Percentiles rank a stretch among this genome's conserved stretches.
phyloP scores from a whole-genome alignment of 495 filamentous ascomycete genomes.

The Xylaria flabelliformis region DNA sequence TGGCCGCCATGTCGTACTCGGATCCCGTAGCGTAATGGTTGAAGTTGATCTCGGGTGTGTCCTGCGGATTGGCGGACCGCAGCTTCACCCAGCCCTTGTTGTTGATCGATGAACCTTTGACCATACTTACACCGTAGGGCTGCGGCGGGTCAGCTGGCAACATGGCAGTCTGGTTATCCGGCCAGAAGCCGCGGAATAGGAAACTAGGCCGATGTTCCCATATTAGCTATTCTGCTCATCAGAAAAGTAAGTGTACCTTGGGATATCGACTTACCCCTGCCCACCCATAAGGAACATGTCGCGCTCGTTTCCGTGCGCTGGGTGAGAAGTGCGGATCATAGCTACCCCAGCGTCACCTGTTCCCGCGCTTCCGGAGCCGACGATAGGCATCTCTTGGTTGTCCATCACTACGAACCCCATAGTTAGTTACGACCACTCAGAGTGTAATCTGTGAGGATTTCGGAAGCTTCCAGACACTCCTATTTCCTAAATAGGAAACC shows the following conservation, averaged over 20 bases:
- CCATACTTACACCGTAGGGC: constrained; percentile 47
- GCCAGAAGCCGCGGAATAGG: constrained; percentile 49
- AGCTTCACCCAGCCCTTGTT: constrained; percentile 47
- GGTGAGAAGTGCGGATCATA: constrained; percentile 46
- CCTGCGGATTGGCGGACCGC: constrained; percentile 37
- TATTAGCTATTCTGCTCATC: background rate
- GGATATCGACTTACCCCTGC: constrained; percentile 29
- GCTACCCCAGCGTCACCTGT: constrained; percentile 39
- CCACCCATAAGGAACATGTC: constrained; percentile 50
- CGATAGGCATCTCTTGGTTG: constrained; percentile 44
- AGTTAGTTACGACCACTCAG: too few relatives aligned
- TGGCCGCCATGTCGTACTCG: constrained; percentile 43
- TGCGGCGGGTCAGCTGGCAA: constrained; percentile 35
- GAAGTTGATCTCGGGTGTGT: constrained; percentile 50
- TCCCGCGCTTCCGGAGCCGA: constrained; percentile 38
- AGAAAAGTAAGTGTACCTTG: background rate
- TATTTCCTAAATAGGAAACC: too few relatives aligned
- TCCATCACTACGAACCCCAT: constrained; percentile 37
- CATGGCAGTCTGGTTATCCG: constrained; percentile 39
- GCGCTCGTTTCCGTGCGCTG: constrained; percentile 43
- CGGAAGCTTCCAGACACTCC: too few relatives aligned
- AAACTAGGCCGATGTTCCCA: constrained; percentile 18
- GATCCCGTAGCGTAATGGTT: constrained; percentile 41
- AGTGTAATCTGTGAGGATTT: too few relatives aligned
- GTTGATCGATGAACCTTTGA: constrained; percentile 43